phyloP scores from a whole-genome alignment of 1,139 yeast species.

The Wickerhamomyces sp. region DNA sequence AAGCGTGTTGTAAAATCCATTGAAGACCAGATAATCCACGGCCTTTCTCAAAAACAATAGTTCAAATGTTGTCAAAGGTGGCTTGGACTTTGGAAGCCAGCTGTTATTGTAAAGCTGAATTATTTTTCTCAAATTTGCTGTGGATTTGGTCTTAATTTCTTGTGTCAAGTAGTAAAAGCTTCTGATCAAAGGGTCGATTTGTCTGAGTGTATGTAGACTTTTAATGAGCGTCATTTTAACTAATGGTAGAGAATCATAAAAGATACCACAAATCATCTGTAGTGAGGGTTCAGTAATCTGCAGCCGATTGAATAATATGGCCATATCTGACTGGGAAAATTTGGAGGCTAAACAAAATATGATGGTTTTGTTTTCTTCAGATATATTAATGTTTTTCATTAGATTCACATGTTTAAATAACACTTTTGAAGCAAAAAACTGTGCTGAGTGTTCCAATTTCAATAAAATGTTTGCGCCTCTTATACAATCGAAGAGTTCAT shows the following conservation, averaged over 20 bases:
- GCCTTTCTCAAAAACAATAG: slow-evolving; percentile 30
- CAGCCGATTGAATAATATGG: slow-evolving; percentile 16
- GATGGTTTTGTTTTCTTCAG: slow-evolving; percentile 15
- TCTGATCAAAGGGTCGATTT: slow-evolving; percentile 26
- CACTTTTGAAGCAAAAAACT: slow-evolving; percentile 7
- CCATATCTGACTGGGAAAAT: slow-evolving; percentile 16
- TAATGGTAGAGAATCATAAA: slow-evolving; percentile 15
- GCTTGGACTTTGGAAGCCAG: slow-evolving; percentile 25
- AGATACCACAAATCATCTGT: slow-evolving; percentile 21
- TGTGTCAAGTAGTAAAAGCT: slow-evolving; percentile 27
- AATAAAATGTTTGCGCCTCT: slow-evolving; percentile 9
- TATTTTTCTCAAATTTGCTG: slow-evolving; percentile 25
- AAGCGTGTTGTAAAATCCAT: slow-evolving; percentile 31
- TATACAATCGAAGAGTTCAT: slow-evolving; percentile 9
- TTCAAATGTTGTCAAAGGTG: slow-evolving; percentile 28
- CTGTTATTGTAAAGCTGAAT: slow-evolving; percentile 23
- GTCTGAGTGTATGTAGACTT: slow-evolving; percentile 10
- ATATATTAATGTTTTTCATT: slow-evolving; percentile 6
- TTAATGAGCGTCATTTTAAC: slow-evolving; percentile 10
- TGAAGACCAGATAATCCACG: slow-evolving; percentile 34
- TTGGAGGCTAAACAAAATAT: slow-evolving; percentile 18
- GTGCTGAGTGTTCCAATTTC: slow-evolving; percentile 14
- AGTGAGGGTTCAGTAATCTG: slow-evolving; percentile 17
- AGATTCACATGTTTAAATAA: slow-evolving; percentile 5
- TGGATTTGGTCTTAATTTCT: slow-evolving; percentile 28